phyloP scores from a whole-genome alignment of 176 grass and related monocot genomes.

The sorghum (Sorghum bicolor) region DNA sequence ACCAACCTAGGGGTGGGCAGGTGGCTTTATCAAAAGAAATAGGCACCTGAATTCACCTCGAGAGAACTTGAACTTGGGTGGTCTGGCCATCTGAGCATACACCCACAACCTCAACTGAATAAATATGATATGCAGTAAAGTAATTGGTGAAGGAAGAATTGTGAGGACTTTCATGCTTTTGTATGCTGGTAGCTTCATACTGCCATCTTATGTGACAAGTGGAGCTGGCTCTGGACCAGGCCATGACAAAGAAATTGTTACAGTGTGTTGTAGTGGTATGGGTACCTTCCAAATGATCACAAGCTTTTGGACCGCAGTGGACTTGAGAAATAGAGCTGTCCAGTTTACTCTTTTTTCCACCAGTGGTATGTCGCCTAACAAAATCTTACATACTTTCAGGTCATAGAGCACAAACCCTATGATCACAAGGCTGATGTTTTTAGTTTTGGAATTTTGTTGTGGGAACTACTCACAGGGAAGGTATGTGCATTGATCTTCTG shows the following conservation, averaged over 20 bases:
- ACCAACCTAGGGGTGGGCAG: not conserved
- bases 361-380: not conserved
- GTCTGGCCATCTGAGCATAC: not conserved
- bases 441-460: slow-evolving; percentile 97
- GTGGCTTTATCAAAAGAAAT: not conserved
- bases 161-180: not conserved
- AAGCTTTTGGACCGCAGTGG: not conserved
- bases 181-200: not conserved
- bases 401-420: slow-evolving; percentile 99
- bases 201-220: not conserved
- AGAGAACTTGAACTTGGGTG: not conserved
- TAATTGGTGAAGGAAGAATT: not conserved
- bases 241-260: not conserved
- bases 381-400: slow-evolving; percentile 39
- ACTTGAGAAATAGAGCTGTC: slow-evolving; percentile 11
- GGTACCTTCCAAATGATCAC: not conserved
- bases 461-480: slow-evolving; percentile 99
- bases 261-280: not conserved
- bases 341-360: not conserved
- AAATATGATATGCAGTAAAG: not conserved
- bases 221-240: not conserved
- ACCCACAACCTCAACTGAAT: not conserved
- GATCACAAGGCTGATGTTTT: slow-evolving; percentile 99
- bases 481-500: slow-evolving; percentile 30
- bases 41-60: not conserved